Evolutionary conservation across 768 basidiomycete genomes (phyloP), one percentile per base, ranked within the genome.

Genomic region (Arthromyces matolae): DNA sequence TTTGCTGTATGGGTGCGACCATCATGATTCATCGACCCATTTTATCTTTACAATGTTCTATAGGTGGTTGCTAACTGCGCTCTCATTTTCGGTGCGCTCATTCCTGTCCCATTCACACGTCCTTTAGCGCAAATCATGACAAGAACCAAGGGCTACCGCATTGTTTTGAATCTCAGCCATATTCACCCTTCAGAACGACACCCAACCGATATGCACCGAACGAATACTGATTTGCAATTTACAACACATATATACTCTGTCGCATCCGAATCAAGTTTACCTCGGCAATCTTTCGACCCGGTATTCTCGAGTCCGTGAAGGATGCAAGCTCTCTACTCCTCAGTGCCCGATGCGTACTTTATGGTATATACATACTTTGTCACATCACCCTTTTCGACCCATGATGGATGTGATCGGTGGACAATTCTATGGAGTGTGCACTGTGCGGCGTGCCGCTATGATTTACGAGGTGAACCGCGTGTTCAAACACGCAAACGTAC

Each of bases 61-160:
- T 18, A 71, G 69, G 25, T 71, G 69, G 68, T 39, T 67, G 7
- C 38, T 69, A 14, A 65, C 67, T 8, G 57, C 62, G 14, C 67
- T 65, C 35, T 69, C 69, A 12, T 68, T 68, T 48, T 59, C 57
- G 22, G 67, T 66, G 50, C 57, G 60, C 56, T 14, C 4, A 37
- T 37, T 22, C n/a, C 13, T 3, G 18, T 32, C 22, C 5, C 29
- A 13, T 20, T 14, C 13, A 18, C 32, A 13, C 14, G 32, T 12
- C 32, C 4, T 33, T 33, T 18, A 13, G 40, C 18, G 20, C 31
- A 22, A 16, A 36, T 12, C 13, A 16, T 33, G 2, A n/a, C 23
- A 29, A 39, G 28, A 24, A 19, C 18, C 10, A 40, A 70, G 69
- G 67, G 67, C 23, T 71, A 71, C 49, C 65, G 64, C 19, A 65